Evolutionary conservation across 495 filamentous ascomycete species (phyloP), one percentile per base, ranked within the genome.

Genomic region (Podospora australis): DNA sequence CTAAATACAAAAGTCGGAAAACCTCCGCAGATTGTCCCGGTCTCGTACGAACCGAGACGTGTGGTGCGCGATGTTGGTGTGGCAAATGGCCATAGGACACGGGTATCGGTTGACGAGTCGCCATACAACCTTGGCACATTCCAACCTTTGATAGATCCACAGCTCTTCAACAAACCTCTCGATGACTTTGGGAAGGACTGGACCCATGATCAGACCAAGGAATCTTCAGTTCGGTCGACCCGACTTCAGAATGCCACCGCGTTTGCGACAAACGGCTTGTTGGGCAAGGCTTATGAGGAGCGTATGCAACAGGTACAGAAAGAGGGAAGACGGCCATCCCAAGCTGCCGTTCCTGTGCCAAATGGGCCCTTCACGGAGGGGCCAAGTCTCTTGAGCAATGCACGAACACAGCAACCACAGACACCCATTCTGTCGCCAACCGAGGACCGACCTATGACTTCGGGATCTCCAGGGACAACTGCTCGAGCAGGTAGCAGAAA

Each of bases 41-140:
- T 52, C 24, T 46, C 41, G 7, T 49, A 56, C 24, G 30, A 55
- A 5, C 53, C 66, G 13, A 63, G 60, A 45, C 67, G 64, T 23
- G 47, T 42, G 7, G 50, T 49, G 14, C 65, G 47, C 40, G 53
- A 52, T 23, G 62, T 56, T 43, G 60, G 57, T 49, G 59, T 51
- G 30, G 19, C 11, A 7, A 61, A 65, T 28, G 67, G 59, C 4
- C 53, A 68, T 45, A 62, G 58, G 34, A 51, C 55, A 13, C 57
- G 55, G 20, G 38, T 63, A 3, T 69, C 70, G 16, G 52, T 63
- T 3, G 67, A 70, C 39, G 65, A 69, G 16, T 47, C 55, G 3
- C 63, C 68, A 6, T 82, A 83, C 52, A 64, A 75, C 21, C 70
- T 80, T 24, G 78, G 77, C 14, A 68, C 74, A 1, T 78, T 80